These are phyloP conservation scores for Roridomyces roridus DNA, from an alignment of 768 basidiomycete genomes.

Conservation along the genomic window DNA sequence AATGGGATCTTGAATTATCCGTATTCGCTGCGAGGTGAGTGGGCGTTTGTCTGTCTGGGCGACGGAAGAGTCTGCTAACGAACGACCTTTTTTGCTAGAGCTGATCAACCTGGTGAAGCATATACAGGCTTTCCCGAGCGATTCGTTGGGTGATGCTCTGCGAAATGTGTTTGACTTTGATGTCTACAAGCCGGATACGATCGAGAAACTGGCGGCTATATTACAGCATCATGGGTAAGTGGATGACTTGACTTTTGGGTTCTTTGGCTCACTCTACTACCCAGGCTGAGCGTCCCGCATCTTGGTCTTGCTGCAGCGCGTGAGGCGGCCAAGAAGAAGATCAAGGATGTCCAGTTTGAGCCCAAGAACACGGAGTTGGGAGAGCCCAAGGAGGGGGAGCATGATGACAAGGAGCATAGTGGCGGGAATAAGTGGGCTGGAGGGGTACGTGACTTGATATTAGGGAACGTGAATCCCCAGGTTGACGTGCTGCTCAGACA, in stretches of 20 bases:
- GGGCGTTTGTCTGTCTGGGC: too few species aligned
- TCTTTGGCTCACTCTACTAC: background rate
- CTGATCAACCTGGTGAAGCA: slow-evolving; percentile 71
- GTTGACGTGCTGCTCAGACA: slow-evolving; percentile 44
- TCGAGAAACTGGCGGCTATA: slow-evolving; percentile 64
- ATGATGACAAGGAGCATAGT: slow-evolving; percentile 65
- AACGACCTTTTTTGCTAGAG: too few species aligned
- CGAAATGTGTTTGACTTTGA: slow-evolving; percentile 77
- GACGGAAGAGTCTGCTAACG: too few species aligned
- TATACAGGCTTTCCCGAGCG: slow-evolving; percentile 64
- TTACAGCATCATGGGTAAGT: slow-evolving; percentile 64
- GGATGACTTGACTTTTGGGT: background rate
- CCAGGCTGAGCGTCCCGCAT: slow-evolving; percentile 57
- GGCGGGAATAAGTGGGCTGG: slow-evolving; percentile 74
- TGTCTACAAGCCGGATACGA: slow-evolving; percentile 68
- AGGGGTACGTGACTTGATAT: slow-evolving; percentile 47
- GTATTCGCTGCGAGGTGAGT: slow-evolving; percentile 69
- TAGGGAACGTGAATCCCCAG: background rate
- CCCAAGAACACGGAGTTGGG: slow-evolving; percentile 57
- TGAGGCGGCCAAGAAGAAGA: slow-evolving; percentile 56
- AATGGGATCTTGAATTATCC: slow-evolving; percentile 65
- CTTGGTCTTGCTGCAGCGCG: slow-evolving; percentile 65
- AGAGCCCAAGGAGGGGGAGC: slow-evolving; percentile 66
- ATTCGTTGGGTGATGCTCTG: slow-evolving; percentile 61
- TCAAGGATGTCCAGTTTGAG: slow-evolving; percentile 62